A percentile compares a stretch with the other conserved stretches of the same genome.
Conservation (phyloP, 352 stramenopile genomes). For the Globisporangium takayamanum region DNA sequence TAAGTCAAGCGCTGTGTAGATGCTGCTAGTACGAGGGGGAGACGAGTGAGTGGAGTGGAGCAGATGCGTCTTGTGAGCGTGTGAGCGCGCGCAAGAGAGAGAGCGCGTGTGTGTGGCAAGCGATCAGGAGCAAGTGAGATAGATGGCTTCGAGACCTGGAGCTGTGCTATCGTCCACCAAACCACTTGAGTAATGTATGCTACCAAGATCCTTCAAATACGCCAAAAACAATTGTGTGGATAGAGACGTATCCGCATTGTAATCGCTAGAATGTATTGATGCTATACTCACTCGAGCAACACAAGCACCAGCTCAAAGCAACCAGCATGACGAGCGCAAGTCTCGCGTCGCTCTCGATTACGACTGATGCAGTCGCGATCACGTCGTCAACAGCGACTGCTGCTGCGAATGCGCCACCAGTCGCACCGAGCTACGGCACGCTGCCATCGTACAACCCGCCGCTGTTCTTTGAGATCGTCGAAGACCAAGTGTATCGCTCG, state of each 20-base stretch:
- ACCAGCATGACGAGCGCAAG: background rate
- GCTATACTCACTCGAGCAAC: background rate
- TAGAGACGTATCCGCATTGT: too few species aligned
- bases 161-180: background rate
- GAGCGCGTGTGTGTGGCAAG: background rate
- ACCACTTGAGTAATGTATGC: background rate
- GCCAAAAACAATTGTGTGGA: too few species aligned
- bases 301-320: background rate
- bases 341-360: slow-evolving; percentile 5
- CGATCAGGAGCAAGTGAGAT: background rate
- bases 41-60: background rate
- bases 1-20: background rate
- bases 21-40: background rate
- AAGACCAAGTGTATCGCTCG: slow-evolving; percentile 76
- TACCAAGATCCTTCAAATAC: too few species aligned
- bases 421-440: slow-evolving; percentile 35
- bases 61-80: too few species aligned
- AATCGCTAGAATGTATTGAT: background rate
- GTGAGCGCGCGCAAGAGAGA: background rate
- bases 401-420: slow-evolving; percentile 10
- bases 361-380: slow-evolving; percentile 1
- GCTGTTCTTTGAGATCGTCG: slow-evolving; percentile 86
- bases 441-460: slow-evolving; percentile 77
- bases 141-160: background rate
- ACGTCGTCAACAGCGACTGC: background rate